Conservation (phyloP, 257 asterid genomes). For the Nyctanthes arbortristis region DNA sequence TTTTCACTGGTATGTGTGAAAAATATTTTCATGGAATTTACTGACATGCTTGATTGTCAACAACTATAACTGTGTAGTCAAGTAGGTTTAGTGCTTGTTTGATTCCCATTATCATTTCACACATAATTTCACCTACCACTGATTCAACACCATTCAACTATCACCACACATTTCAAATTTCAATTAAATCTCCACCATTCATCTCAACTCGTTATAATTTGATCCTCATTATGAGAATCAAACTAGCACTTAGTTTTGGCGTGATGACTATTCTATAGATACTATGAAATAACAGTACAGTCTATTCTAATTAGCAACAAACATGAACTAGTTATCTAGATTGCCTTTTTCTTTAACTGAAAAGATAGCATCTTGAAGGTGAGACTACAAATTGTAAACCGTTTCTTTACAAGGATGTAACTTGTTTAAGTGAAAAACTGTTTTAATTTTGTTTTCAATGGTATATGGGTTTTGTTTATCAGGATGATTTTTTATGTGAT, state of each 20-base stretch:
- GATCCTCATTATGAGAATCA: no score
- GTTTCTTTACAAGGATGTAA: background rate
- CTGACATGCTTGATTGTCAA: background rate
- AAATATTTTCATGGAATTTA: background rate
- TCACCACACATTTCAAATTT: no score
- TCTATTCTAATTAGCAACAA: background rate
- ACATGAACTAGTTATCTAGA: background rate
- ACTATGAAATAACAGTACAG: background rate
- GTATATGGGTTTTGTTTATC: background rate
- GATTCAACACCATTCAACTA: no score
- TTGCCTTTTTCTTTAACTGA: background rate
- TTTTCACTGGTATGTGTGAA: background rate
- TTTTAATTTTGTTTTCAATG: background rate
- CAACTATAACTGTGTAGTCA: background rate
- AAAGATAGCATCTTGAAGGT: background rate
- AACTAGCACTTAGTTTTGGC: no score
- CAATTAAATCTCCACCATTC: no score
- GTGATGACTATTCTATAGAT: background rate
- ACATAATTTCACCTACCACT: no score
- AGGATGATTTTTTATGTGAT: background rate
- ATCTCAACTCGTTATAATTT: no score
- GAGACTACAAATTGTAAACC: background rate
- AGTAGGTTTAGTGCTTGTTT: background rate
- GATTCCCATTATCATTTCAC: no score
- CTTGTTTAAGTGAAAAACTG: background rate